phyloP scores from a whole-genome alignment of 1,284 basidiomycete species.

The Cutaneotrichosporon cavernicola region DNA sequence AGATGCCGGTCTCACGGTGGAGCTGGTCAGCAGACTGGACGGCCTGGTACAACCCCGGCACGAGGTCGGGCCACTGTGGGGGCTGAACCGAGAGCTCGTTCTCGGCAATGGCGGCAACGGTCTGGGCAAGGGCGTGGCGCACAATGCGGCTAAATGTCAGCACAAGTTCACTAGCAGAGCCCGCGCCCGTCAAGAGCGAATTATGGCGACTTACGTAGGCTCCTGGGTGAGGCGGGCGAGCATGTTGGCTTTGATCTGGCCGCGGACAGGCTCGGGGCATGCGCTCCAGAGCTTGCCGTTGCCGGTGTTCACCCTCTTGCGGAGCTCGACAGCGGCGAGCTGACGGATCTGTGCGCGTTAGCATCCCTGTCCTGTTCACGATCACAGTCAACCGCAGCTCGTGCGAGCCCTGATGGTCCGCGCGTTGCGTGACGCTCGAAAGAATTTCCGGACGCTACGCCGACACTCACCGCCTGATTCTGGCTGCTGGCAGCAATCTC shows the following conservation, averaged over 20 bases:
- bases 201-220: conserved; percentile 61
- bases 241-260: conserved; percentile 81
- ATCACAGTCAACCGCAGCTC: background rate
- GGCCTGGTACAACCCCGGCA: conserved; percentile 83
- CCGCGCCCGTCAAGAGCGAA: background rate
- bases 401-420: conserved; percentile 1
- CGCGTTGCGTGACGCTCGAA: background rate
- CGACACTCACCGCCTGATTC: conserved; percentile 53
- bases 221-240: conserved; percentile 78
- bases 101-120: conserved; percentile 88
- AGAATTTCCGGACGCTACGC: background rate
- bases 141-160: conserved; percentile 67
- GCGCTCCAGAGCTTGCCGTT: conserved; percentile 82
- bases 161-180: background rate
- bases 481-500: conserved; percentile 82
- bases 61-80: conserved; percentile 76
- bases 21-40: conserved; percentile 67
- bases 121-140: conserved; percentile 84
- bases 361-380: background rate
- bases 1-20: conserved; percentile 88
- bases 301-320: conserved; percentile 83
- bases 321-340: conserved; percentile 94
- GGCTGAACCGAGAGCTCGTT: conserved; percentile 75
- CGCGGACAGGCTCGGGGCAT: conserved; percentile 68
- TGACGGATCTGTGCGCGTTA: conserved; percentile 72